These are phyloP conservation scores for Medicago truncatula DNA, from an alignment of 306 rosid genomes.

Conservation along the genomic window DNA sequence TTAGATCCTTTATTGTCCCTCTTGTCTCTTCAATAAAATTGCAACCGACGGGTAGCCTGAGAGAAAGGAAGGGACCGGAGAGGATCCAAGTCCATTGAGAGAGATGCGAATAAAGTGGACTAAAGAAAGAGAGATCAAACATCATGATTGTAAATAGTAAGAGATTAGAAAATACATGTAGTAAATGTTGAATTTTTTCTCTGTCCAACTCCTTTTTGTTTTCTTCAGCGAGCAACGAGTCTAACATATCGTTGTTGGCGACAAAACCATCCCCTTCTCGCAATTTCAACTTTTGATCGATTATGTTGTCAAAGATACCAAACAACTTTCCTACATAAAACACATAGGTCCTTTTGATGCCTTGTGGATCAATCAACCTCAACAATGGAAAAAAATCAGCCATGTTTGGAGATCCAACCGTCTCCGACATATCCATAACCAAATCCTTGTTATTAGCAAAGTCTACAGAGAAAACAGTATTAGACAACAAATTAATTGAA, in stretches of 20 bases:
- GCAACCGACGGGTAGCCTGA: too few species aligned
- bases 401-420: not conserved
- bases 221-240: not conserved
- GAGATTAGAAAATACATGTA: too few species aligned
- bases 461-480: not conserved
- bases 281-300: not conserved
- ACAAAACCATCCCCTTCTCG: not conserved
- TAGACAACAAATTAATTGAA: not conserved
- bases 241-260: not conserved
- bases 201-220: not conserved
- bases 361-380: not conserved
- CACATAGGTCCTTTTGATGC: not conserved
- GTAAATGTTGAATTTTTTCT: not conserved
- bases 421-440: not conserved
- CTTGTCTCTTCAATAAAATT: too few species aligned
- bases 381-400: not conserved
- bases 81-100: too few species aligned
- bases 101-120: too few species aligned
- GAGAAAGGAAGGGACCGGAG: too few species aligned
- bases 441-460: not conserved
- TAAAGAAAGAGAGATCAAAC: too few species aligned
- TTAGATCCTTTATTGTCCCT: too few species aligned
- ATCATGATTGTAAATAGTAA: too few species aligned
- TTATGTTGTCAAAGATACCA: not conserved
- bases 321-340: not conserved